Percentiles rank a stretch among this genome's conserved stretches.
phyloP scores from a whole-genome alignment of 2,329 filamentous ascomycete species.

The Basipetospora chlamydospora region DNA sequence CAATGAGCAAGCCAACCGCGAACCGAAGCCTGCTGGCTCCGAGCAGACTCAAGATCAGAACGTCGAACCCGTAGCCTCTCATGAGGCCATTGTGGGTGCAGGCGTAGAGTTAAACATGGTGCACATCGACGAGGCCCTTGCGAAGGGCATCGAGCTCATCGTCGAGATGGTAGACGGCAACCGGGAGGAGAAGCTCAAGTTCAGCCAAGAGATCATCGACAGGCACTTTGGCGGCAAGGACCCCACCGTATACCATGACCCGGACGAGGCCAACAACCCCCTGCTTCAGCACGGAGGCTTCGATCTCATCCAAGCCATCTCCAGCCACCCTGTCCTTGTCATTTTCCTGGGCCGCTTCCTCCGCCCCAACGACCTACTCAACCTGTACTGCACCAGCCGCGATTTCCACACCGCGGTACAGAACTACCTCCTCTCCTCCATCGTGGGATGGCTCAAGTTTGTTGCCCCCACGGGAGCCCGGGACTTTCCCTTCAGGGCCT shows the following conservation, averaged over 20 bases:
- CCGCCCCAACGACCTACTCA: constrained; percentile 39
- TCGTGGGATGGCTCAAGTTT: constrained; percentile 37
- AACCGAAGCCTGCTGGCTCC: too few relatives aligned
- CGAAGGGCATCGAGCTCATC: neutral
- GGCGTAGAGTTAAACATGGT: neutral
- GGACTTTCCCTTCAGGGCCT: constrained; percentile 48
- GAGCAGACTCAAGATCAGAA: too few relatives aligned
- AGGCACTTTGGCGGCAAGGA: constrained; percentile 16
- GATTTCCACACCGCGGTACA: constrained; percentile 48
- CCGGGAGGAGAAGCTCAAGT: constrained; percentile 14
- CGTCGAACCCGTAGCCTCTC: neutral
- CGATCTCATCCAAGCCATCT: constrained; percentile 29
- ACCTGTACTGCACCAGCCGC: constrained; percentile 49
- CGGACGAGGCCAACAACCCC: constrained; percentile 5
- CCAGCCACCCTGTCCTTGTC: constrained; percentile 33
- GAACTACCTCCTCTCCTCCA: constrained; percentile 40
- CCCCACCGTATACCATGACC: constrained; percentile 12
- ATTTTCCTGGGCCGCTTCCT: constrained; percentile 41
- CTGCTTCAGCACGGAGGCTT: constrained; percentile 13
- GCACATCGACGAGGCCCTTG: constrained; percentile 1
- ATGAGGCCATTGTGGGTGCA: neutral
- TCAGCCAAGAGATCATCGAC: constrained; percentile 13
- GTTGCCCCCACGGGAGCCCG: constrained; percentile 39
- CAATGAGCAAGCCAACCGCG: too few relatives aligned
- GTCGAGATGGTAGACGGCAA: constrained; percentile 1